phyloP scores from a whole-genome alignment of 1,139 yeast species.

The Sugiyamaella xylanicola region DNA sequence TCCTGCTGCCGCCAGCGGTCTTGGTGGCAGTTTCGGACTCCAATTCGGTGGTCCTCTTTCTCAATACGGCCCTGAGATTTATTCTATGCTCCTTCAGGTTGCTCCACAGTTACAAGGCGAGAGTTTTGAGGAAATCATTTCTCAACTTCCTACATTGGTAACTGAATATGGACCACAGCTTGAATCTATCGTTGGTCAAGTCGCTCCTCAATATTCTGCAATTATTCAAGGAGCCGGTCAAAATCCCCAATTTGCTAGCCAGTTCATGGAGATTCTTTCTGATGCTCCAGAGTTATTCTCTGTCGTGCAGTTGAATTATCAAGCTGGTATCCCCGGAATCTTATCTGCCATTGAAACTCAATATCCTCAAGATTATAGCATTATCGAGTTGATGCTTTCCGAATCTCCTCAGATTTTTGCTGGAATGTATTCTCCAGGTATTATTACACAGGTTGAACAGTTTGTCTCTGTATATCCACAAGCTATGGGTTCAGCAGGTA shows the following conservation, averaged over 20 bases:
- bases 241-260: background rate
- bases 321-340: background rate
- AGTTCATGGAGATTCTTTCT: background rate
- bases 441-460: background rate
- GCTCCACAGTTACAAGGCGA: constrained; percentile 7
- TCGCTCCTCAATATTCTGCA: constrained; percentile 2
- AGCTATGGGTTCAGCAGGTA: background rate
- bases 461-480: background rate
- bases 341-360: background rate
- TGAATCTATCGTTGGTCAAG: background rate
- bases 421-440: constrained; percentile 1
- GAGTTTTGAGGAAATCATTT: background rate
- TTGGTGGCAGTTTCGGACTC: background rate
- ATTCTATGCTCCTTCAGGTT: background rate
- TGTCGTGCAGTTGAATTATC: background rate
- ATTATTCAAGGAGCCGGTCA: background rate
- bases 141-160: background rate
- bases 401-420: constrained; percentile 4
- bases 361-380: background rate
- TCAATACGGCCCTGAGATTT: background rate
- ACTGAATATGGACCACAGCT: constrained; percentile 3
- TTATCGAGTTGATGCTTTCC: background rate
- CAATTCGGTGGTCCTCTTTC: background rate
- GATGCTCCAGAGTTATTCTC: constrained; percentile 1
- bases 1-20: background rate